Conservation (phyloP, 1,284 basidiomycete species). For the Malassezia japonica region DNA sequence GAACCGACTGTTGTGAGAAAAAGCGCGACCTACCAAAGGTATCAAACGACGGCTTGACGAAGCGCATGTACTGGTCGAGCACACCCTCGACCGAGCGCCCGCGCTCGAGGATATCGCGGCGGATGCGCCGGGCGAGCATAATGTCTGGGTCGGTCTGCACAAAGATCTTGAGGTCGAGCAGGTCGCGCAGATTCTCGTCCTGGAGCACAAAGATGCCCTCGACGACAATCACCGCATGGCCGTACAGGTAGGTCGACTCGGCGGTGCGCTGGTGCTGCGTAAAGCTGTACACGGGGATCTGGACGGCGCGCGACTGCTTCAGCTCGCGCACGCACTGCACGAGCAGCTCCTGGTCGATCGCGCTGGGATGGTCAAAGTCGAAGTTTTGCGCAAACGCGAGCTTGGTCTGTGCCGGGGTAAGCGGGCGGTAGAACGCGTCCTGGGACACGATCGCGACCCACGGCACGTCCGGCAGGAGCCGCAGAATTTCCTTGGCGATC, state of each 20-base stretch:
- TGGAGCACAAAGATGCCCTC: slow-evolving; percentile 89
- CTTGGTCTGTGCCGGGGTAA: slow-evolving; percentile 63
- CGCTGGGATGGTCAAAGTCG: slow-evolving; percentile 87
- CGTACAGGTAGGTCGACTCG: slow-evolving; percentile 85
- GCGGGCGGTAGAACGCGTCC: slow-evolving; percentile 86
- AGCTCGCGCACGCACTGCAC: slow-evolving; percentile 64
- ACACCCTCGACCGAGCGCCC: slow-evolving; percentile 76
- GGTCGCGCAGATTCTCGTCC: slow-evolving; percentile 57
- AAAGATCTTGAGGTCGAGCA: slow-evolving; percentile 79
- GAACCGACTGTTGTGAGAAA: slow-evolving; percentile 61
- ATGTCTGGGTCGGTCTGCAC: slow-evolving; percentile 76
- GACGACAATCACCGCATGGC: slow-evolving; percentile 85
- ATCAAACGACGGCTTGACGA: slow-evolving; percentile 77
- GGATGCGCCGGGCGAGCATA: slow-evolving; percentile 87
- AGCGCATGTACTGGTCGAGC: slow-evolving; percentile 84
- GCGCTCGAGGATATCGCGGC: slow-evolving; percentile 76
- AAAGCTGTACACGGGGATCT: slow-evolving; percentile 87
- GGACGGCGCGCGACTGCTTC: slow-evolving; percentile 60
- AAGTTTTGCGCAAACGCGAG: slow-evolving; percentile 73
- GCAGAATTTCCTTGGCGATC: slow-evolving; percentile 35
- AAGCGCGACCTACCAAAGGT: slow-evolving; percentile 55
- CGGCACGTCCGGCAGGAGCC: slow-evolving; percentile 37
- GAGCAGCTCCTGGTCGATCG: slow-evolving; percentile 82
- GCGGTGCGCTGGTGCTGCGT: slow-evolving; percentile 73
- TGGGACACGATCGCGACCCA: slow-evolving; percentile 51